Evolutionary conservation across 345 rosid species (phyloP), one percentile per base, ranked within the genome.

Genomic region (Salix koriyanagi): DNA sequence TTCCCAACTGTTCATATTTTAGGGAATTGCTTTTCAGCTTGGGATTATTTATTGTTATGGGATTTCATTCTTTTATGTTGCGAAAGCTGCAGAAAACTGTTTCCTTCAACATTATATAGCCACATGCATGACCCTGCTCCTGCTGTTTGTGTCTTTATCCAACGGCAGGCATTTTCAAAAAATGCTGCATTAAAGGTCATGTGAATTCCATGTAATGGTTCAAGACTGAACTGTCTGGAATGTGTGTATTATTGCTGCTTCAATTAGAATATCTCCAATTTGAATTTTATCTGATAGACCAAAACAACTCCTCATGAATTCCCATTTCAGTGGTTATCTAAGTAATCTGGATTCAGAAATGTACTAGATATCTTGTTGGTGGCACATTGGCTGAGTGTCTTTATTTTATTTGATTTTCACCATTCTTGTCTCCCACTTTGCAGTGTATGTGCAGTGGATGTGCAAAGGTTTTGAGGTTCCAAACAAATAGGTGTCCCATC

Each of bases 391-490:
- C 11, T 2, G 25, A 4, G 56, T 30, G 3, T 42, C 56, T 69
- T 41, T 19, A 64, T 73, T 26, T 36, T 30, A 64, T 73, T 26
- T 36, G 78, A 36, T 70, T 56, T 58, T 32, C 41, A 19, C 44
- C 52, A 14, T 50, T n/a, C 10, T 62, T 42, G 1, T 60, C 23
- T 34, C 5, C 68, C 41, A 42, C 77, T 65, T 14, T 80, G 89
- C 91, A 93, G 99, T 96, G 99, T 77, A 93, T 96, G 99, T 96
- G 99, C 75, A 92, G 95, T 50, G 93, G 92, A 26, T 96, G 99
- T 39, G 99, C 98, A 11, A 93, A 93, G 87, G 97, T 92, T 41
- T 84, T 93, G 85, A 87, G 97, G 89, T 90, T 89, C 84, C 96
- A 92, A 82, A 89, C 97, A 4, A 89, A 88, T 60, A 84, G 94